phyloP scores from a whole-genome alignment of 208 protist species.

The Porcisia hertigi region DNA sequence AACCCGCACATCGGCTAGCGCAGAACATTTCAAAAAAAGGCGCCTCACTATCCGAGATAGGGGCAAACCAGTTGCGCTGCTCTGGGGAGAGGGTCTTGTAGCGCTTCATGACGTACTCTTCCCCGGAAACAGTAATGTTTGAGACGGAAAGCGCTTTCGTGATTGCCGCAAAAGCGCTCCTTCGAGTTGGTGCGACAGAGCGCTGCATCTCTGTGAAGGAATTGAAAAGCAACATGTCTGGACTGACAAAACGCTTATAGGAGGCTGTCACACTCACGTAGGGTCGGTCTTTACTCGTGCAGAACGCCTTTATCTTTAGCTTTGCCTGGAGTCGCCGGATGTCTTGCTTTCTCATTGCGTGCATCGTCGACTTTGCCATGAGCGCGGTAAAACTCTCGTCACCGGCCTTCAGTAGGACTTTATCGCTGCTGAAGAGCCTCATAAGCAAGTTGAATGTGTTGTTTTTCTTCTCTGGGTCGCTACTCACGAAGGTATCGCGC shows the following conservation, averaged over 20 bases:
- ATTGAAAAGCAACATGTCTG: slow-evolving; percentile 69
- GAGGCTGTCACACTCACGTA: not conserved
- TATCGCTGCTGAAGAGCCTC: slow-evolving; percentile 41
- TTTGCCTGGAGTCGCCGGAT: slow-evolving; percentile 32
- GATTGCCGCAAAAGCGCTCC: slow-evolving; percentile 43
- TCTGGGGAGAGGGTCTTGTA: slow-evolving; percentile 41
- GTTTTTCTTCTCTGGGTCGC: slow-evolving; percentile 42
- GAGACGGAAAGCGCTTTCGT: slow-evolving; percentile 33
- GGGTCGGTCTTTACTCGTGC: not conserved
- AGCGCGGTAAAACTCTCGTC: slow-evolving; percentile 50
- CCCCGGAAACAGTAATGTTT: slow-evolving; percentile 25
- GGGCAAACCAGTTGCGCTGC: slow-evolving; percentile 49
- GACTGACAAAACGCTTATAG: slow-evolving; percentile 25
- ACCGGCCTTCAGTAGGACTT: slow-evolving; percentile 40
- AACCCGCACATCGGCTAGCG: slow-evolving; percentile 46
- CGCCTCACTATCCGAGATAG: slow-evolving; percentile 65
- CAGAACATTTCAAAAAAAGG: slow-evolving; percentile 74
- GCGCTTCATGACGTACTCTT: slow-evolving; percentile 27
- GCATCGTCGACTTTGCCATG: slow-evolving; percentile 57
- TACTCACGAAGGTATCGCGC: slow-evolving; percentile 18
- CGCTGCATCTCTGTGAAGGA: slow-evolving; percentile 87
- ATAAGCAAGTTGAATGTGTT: slow-evolving; percentile 78
- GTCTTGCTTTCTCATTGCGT: slow-evolving; percentile 38
- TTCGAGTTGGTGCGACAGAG: slow-evolving; percentile 62
- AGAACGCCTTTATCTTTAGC: slow-evolving; percentile 16